Evolutionary conservation across 1,139 yeast genomes (phyloP).

Genomic region (Saccharomyces hybrid): DNA sequence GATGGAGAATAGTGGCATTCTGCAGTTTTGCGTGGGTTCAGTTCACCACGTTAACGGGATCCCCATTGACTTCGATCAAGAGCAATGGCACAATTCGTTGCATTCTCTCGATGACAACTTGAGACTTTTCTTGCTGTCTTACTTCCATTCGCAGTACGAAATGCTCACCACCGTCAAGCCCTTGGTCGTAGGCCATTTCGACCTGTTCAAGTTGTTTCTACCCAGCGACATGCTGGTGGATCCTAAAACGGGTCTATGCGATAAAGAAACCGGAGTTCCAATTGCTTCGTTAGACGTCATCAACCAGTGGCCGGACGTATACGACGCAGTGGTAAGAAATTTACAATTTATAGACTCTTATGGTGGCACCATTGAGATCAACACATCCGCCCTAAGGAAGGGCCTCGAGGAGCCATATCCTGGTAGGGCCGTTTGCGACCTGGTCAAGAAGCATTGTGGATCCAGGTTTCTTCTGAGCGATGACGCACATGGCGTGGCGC

Average conservation of each 20-base stretch:
- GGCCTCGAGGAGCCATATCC: constrained; percentile 90
- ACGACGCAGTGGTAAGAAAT: constrained; percentile 51
- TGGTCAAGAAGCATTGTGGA: constrained; percentile 39
- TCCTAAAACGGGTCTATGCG: constrained; percentile 17
- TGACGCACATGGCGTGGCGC: constrained; percentile 76
- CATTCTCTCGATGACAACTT: constrained; percentile 40
- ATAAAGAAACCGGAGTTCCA: background rate
- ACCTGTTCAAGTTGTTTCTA: constrained; percentile 64
- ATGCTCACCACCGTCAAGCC: constrained; percentile 55
- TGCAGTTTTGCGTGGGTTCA: constrained; percentile 67
- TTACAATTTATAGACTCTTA: constrained; percentile 46
- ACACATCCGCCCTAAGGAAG: constrained; percentile 83
- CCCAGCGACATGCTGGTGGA: constrained; percentile 20
- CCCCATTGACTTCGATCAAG: constrained; percentile 71
- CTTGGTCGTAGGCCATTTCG: constrained; percentile 80
- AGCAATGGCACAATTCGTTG: constrained; percentile 47
- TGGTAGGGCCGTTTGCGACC: constrained; percentile 49
- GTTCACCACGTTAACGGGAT: constrained; percentile 73
- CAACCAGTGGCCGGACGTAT: constrained; percentile 63
- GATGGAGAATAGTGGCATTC: constrained; percentile 37
- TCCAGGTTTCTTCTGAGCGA: constrained; percentile 81
- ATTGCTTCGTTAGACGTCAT: constrained; percentile 22
- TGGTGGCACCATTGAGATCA: constrained; percentile 75
- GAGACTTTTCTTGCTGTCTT: constrained; percentile 45
- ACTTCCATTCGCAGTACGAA: constrained; percentile 59